Evolutionary conservation across 208 protist species (phyloP).

Genomic region (Acanthamoeba lenticulata): DNA sequence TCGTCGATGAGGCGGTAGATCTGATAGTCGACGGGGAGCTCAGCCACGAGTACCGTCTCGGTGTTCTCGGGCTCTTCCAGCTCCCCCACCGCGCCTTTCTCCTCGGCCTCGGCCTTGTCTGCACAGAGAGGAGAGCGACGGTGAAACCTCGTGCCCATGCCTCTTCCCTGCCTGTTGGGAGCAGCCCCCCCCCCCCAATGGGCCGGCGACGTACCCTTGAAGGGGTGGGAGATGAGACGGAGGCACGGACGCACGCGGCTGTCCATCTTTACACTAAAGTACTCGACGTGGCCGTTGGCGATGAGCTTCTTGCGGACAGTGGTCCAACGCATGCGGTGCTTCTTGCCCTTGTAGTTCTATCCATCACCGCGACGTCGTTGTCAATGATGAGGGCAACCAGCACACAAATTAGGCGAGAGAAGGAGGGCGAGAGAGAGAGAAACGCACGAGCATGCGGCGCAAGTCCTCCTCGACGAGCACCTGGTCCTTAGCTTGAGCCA

Average conservation of each 20-base stretch:
- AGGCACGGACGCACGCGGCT: neutral
- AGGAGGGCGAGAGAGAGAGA: too few relatives aligned
- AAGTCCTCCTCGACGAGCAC: neutral
- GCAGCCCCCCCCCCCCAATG: neutral
- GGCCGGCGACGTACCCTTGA: neutral
- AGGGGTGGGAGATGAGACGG: neutral
- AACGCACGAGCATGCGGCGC: neutral
- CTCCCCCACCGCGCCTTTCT: neutral
- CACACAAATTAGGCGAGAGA: too few relatives aligned
- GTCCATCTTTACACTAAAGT: neutral
- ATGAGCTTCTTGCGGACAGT: neutral
- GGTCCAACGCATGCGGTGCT: neutral
- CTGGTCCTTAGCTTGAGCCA: neutral
- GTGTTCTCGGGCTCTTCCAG: neutral
- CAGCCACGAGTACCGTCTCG: neutral
- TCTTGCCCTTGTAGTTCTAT: neutral
- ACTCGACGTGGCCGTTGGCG: neutral
- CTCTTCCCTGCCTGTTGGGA: neutral
- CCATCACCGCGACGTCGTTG: neutral
- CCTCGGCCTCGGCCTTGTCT: neutral
- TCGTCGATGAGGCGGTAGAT: neutral
- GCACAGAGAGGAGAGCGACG: neutral
- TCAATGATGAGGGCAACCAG: too few relatives aligned
- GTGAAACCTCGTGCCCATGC: neutral
- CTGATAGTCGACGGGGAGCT: neutral